Conservation (phyloP, 306 rosid species). For the Lablab purpureus region DNA sequence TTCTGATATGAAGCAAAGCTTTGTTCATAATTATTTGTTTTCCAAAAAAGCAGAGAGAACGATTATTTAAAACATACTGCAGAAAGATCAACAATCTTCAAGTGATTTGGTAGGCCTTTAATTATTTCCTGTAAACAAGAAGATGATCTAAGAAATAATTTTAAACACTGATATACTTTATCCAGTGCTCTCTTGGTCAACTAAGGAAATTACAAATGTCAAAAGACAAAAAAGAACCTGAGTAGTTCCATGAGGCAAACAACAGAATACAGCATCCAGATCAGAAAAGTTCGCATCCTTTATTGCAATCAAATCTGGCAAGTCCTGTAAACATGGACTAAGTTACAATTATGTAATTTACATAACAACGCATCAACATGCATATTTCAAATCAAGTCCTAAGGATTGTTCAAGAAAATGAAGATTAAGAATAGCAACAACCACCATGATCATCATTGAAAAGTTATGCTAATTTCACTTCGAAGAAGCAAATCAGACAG, state of each 20-base stretch:
- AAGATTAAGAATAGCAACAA: conserved; percentile 17
- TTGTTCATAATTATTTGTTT: neutral
- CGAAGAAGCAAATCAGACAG: conserved; percentile 37
- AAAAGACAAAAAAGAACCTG: conserved; percentile 62
- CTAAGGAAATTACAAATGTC: conserved; percentile 20
- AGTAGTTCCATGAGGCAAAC: conserved; percentile 97
- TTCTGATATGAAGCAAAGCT: conserved; percentile 27
- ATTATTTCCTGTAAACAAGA: conserved; percentile 81
- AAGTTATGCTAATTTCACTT: neutral
- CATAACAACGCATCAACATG: neutral
- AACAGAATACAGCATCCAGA: conserved; percentile 94
- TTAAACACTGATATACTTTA: neutral
- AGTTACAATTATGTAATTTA: conserved; percentile 29
- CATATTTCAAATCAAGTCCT: conserved; percentile 9
- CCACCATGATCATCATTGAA: conserved; percentile 29
- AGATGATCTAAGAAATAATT: conserved; percentile 34
- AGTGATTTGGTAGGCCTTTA: conserved; percentile 78
- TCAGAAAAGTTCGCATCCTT: conserved; percentile 85
- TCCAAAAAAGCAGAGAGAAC: neutral
- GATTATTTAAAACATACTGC: conserved; percentile 69
- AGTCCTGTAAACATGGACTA: conserved; percentile 60
- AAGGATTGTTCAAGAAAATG: conserved; percentile 41
- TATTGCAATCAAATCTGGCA: conserved; percentile 85
- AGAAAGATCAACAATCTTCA: conserved; percentile 98
- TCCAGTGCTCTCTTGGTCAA: neutral